Evolutionary conservation across 2,329 filamentous ascomycete species (phyloP), one percentile per base, ranked within the genome.

Genomic region (Coleophoma eucalyptorum): DNA sequence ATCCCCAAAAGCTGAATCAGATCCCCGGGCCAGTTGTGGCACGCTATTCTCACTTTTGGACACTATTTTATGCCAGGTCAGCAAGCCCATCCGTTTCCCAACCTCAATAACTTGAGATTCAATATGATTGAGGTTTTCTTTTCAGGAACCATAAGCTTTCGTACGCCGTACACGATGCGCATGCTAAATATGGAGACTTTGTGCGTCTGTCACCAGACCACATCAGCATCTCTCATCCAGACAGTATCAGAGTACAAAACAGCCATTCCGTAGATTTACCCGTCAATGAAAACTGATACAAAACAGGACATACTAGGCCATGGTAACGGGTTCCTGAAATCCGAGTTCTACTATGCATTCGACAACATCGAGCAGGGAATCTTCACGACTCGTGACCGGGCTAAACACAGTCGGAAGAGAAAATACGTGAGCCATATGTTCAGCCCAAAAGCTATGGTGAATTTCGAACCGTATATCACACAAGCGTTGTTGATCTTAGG

Each of bases 381-480:
- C 15, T 96, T 96, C 81, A 96, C 93, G 69, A 95, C 90, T 0
- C 79, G 90, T 19, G 82, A 91, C 70, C 81, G 90, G 41, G 75
- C 75, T 0, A 89, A 95, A 62, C 90, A 96, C 68, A 85, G 85
- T 0, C 83, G 90, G 56, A 96, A 96, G 78, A 81, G 90, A 63
- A 95, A 95, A 77, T 84, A 89, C 7, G 82, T 96, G 42, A 84
- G 88, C 1, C 89, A 95, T 68, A 93, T 88, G 21, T 96, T 96
- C 71, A 87, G 84, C 15, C 77, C 84, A 55, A 94, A 92, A 71
- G 88, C 82, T 6, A 78, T 96, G 46, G 77, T 78, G 54, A 84
- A 95, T 64, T 94, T 94, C 63, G 90, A 96, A 72, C 89, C 91
- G 46, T 96, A 92, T 68, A 92, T 96, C 55, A 85, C 89, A 64